These are phyloP conservation scores for Endoconidiophora laricicola DNA, from an alignment of 2,329 filamentous ascomycete species.

Conservation along the genomic window DNA sequence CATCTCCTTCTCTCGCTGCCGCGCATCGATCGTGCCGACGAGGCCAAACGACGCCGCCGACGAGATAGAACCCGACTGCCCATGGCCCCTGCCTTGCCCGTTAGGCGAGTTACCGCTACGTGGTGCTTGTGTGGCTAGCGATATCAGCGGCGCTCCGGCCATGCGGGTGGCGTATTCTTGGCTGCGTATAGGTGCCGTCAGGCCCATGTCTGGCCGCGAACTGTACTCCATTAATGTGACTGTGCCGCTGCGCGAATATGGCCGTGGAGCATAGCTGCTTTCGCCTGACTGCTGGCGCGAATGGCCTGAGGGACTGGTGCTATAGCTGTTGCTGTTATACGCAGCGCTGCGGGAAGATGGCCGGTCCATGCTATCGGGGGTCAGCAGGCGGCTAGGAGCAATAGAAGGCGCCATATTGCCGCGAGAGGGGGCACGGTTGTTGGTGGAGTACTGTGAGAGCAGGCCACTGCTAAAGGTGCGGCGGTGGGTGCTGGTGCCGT, in stretches of 20 bases:
- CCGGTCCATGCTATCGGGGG: constrained; percentile 8
- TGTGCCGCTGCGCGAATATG: constrained; percentile 31
- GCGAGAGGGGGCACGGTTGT: constrained; percentile 5
- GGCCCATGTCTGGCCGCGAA: constrained; percentile 40
- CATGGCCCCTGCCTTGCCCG: background rate
- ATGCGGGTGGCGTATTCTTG: constrained; percentile 76
- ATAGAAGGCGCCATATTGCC: background rate
- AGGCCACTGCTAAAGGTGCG: constrained; percentile 2
- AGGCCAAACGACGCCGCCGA: constrained; percentile 31
- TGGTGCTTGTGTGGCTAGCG: constrained; percentile 24
- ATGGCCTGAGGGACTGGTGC: constrained; percentile 23
- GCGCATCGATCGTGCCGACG: constrained; percentile 61
- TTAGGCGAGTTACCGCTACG: background rate
- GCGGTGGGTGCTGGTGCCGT: background rate
- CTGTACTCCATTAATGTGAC: constrained; percentile 28
- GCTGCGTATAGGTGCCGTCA: constrained; percentile 65
- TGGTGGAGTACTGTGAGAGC: background rate
- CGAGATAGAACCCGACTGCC: background rate
- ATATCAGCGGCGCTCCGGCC: constrained; percentile 62
- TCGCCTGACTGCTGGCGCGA: constrained; percentile 25
- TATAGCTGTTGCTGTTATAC: background rate
- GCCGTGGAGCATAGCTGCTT: constrained; percentile 21
- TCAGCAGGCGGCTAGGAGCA: constrained; percentile 7
- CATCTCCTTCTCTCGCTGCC: constrained; percentile 61
- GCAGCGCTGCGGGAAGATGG: background rate